Evolutionary conservation across 108 stramenopile genomes (phyloP), one percentile per base, ranked within the genome.

Genomic region (Fragilaria radians): DNA sequence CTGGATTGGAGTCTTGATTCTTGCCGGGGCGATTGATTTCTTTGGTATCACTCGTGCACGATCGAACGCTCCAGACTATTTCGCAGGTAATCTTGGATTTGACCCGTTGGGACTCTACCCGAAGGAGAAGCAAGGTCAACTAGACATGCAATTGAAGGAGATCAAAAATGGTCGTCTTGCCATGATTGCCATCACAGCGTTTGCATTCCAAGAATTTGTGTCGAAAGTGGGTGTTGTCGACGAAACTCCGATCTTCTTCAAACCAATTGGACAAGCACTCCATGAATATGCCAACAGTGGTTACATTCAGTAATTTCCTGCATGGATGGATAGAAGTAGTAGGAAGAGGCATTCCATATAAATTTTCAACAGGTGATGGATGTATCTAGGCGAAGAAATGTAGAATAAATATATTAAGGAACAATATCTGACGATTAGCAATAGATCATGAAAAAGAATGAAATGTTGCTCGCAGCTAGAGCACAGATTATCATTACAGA

Each of bases 81-180:
- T 75, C 33, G 83, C 93, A 29, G 93, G 93, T 33, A 80, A 95
- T 68, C 61, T 82, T 24, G 76, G 79, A 9, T 81, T 89, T 65
- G 87, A 89, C 58, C 87, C 87, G 0, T 65, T 91, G 14, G 81
- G 87, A 30, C 54, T 95, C 9, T 89, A 81, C 67, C 87, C 88
- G 33, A 63, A 71, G 46, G 70, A 69, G 33, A 65, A 69, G 28
- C 28, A 49, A 25, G 62, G 22, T 18, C 70, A 85, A 50, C 49
- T 70, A 54, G 51, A 74, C 52, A 85, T 92, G 85, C 74, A 88
- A 59, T 55, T 73, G 26, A 71, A 81, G 5, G 94, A 95, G 62
- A 72, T 95, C 63, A 95, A 95, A 80, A 91, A 95, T 68, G 90
- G 90, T 27, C 80, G 90, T 9, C 58, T 89, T 30, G 84, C 84